These are phyloP conservation scores for Mortierella sp. DNA, from an alignment of 371 early-diverging fungal genomes.

Conservation along the genomic window DNA sequence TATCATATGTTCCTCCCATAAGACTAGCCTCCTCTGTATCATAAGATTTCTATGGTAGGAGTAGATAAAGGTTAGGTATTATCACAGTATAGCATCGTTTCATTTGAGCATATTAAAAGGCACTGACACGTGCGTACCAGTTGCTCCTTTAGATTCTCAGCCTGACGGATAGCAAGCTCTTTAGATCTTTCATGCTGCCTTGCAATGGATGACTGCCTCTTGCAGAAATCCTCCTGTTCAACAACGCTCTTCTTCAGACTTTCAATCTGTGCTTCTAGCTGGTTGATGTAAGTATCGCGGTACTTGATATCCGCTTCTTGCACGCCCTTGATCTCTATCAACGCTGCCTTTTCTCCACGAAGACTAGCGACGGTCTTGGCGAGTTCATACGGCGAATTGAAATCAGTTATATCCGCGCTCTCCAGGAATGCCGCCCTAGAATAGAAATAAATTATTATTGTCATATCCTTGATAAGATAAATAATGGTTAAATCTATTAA, in stretches of 20 bases:
- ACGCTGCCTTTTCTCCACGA: slow-evolving; percentile 37
- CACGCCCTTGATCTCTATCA: slow-evolving; percentile 35
- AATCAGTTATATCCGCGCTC: slow-evolving; percentile 32
- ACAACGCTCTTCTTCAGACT: slow-evolving; percentile 19
- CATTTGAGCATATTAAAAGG: not conserved
- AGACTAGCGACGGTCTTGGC: slow-evolving; percentile 47
- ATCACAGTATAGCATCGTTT: not conserved
- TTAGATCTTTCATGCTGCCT: slow-evolving; percentile 36
- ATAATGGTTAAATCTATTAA: not conserved
- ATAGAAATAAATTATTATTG: not conserved
- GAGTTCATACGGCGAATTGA: slow-evolving; percentile 48
- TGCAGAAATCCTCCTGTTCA: slow-evolving; percentile 36
- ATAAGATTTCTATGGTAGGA: slow-evolving; percentile 65
- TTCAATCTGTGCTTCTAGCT: slow-evolving; percentile 34
- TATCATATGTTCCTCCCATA: slow-evolving; percentile 65
- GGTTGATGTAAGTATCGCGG: slow-evolving; percentile 19
- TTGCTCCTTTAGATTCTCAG: slow-evolving; percentile 38
- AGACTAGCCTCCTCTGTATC: slow-evolving; percentile 69
- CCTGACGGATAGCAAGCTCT: slow-evolving; percentile 50
- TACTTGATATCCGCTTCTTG: slow-evolving; percentile 34
- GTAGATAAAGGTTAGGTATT: not conserved
- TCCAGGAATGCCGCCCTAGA: slow-evolving; percentile 49
- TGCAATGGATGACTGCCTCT: slow-evolving; percentile 16
- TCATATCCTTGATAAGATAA: not conserved
- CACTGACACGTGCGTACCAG: slow-evolving; percentile 18